A percentile compares a stretch with the other conserved stretches of the same genome.
Evolutionary conservation across 768 basidiomycete species (phyloP).

Genomic region (Phanerochaete carnosa): DNA sequence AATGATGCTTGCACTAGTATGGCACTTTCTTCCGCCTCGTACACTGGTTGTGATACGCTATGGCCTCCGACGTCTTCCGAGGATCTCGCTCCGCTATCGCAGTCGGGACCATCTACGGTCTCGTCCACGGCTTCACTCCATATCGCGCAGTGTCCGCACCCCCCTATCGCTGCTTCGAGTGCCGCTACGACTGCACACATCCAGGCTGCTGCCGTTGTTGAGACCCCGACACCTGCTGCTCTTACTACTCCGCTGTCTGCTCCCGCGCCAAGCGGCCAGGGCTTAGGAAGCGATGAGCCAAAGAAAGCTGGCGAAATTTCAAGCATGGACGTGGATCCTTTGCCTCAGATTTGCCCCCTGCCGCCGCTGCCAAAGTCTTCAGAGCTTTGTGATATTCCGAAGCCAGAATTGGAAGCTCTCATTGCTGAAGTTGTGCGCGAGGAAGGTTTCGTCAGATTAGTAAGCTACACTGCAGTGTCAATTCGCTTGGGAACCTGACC

Average conservation of each 20-base stretch:
- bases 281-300: not conserved
- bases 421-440: constrained; percentile 64
- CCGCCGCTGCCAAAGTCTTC: constrained; percentile 40
- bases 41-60: no score
- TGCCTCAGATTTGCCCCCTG: constrained; percentile 26
- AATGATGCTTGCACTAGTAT: not conserved
- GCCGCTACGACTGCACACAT: not conserved
- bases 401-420: constrained; percentile 48
- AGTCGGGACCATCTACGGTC: not conserved
- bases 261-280: constrained; percentile 3
- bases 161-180: not conserved
- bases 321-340: not conserved
- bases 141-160: not conserved
- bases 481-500: not conserved
- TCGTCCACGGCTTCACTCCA: not conserved
- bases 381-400: constrained; percentile 52
- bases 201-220: not conserved
- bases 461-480: constrained; percentile 30
- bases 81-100: not conserved
- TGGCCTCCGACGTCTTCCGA: no score
- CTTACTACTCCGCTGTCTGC: constrained; percentile 11
- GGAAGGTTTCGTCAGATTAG: constrained; percentile 76
- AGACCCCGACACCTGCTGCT: not conserved
- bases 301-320: no score
- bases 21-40: not conserved